Evolutionary conservation across 2,329 filamentous ascomycete species (phyloP).

Genomic region (Epicoccum nigrum): DNA sequence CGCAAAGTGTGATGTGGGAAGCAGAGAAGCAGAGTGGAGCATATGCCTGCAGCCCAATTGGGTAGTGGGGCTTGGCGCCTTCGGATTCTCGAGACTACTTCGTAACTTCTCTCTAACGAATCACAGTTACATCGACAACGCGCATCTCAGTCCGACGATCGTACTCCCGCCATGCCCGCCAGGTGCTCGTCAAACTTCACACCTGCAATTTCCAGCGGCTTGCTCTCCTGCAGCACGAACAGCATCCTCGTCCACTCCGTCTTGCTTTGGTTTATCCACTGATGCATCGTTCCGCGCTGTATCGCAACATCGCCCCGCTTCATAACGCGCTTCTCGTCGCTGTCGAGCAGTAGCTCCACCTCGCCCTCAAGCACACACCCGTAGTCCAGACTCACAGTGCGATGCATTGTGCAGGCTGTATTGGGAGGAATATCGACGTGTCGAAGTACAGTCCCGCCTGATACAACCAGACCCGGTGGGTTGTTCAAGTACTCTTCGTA

Average conservation of each 20-base stretch:
- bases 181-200: conserved; percentile 41
- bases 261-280: conserved; percentile 46
- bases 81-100: background rate
- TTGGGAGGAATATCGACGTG: conserved; percentile 48
- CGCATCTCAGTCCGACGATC: conserved; percentile 37
- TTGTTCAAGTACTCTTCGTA: conserved; percentile 54
- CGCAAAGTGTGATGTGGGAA: conserved; percentile 9
- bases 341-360: conserved; percentile 47
- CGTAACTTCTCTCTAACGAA: background rate
- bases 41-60: conserved; percentile 11
- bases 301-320: conserved; percentile 48
- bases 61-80: conserved; percentile 10
- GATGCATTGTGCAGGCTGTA: conserved; percentile 49
- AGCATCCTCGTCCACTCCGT: conserved; percentile 47
- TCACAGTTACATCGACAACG: background rate
- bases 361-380: conserved; percentile 49
- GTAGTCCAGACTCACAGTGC: conserved; percentile 50
- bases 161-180: conserved; percentile 45
- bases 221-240: conserved; percentile 46
- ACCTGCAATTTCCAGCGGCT: conserved; percentile 43
- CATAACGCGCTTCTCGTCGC: conserved; percentile 46
- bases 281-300: conserved; percentile 50
- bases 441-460: conserved; percentile 55
- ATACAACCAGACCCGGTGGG: conserved; percentile 58
- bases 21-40: conserved; percentile 12